Evolutionary conservation across 1,139 yeast genomes (phyloP).

Genomic region (Pichia sp.): DNA sequence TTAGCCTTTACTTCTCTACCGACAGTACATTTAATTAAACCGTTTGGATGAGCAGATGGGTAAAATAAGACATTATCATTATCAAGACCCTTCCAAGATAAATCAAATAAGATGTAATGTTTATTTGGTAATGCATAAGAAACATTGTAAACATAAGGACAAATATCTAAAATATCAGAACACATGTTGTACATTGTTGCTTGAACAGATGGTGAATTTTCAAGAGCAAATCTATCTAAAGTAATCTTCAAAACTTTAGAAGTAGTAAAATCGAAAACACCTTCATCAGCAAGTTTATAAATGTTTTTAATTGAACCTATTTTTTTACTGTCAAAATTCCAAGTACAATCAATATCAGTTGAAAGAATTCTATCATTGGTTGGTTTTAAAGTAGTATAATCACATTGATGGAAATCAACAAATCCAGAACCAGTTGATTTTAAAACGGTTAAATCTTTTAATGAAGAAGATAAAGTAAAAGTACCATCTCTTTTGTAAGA

Average conservation of each 20-base stretch:
- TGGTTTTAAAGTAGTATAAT: constrained; percentile 80
- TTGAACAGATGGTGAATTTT: constrained; percentile 86
- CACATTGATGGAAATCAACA: constrained; percentile 79
- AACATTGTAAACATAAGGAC: constrained; percentile 55
- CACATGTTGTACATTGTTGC: constrained; percentile 95
- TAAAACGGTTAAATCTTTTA: constrained; percentile 79
- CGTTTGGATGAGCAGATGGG: constrained; percentile 90
- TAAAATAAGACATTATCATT: constrained; percentile 79
- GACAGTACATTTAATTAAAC: constrained; percentile 80
- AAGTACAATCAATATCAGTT: constrained; percentile 73
- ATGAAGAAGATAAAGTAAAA: constrained; percentile 57
- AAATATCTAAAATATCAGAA: constrained; percentile 55
- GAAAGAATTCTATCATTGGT: constrained; percentile 80
- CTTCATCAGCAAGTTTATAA: constrained; percentile 46
- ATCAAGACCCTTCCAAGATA: constrained; percentile 77
- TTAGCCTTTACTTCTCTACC: constrained; percentile 54
- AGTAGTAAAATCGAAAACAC: constrained; percentile 55
- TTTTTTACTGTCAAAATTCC: constrained; percentile 57
- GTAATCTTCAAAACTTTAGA: constrained; percentile 60
- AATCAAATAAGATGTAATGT: constrained; percentile 76
- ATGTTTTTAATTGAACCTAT: constrained; percentile 49
- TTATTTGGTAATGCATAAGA: constrained; percentile 80
- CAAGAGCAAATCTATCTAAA: constrained; percentile 71
- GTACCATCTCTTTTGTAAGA: constrained; percentile 45
- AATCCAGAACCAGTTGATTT: constrained; percentile 95